A percentile compares a stretch with the other conserved stretches of the same genome.
Conservation (phyloP, 768 basidiomycete genomes). For the Podaxis carcinomalis region DNA sequence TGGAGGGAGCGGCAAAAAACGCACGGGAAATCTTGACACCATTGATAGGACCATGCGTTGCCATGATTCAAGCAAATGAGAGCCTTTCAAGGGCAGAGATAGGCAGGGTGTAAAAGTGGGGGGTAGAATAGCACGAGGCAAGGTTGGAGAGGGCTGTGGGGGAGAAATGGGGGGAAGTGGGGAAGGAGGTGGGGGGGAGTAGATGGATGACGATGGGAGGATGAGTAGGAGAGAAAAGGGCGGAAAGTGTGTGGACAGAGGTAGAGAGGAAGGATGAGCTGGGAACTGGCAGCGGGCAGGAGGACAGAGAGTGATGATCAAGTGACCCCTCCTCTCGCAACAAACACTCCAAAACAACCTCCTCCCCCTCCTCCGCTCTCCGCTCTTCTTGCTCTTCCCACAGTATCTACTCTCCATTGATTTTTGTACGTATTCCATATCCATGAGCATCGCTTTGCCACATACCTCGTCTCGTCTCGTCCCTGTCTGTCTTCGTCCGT, state of each 20-base stretch:
- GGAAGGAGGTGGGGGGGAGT: background rate
- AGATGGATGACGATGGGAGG: conserved; percentile 6
- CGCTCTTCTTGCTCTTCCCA: background rate
- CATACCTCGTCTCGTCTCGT: background rate
- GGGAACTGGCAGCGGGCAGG: conserved; percentile 15
- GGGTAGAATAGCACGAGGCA: conserved; percentile 10
- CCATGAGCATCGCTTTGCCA: background rate
- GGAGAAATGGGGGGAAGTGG: conserved; percentile 2
- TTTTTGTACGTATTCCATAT: background rate
- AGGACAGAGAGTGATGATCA: conserved; percentile 22
- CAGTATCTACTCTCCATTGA: background rate
- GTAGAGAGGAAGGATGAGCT: conserved; percentile 16
- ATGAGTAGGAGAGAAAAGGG: conserved; percentile 18
- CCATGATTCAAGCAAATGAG: conserved; percentile 39
- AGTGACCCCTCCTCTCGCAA: conserved; percentile 23
- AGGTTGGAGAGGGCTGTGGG: conserved; percentile 7
- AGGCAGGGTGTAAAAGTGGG: background rate
- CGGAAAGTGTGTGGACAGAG: conserved; percentile 15
- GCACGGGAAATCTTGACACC: conserved; percentile 83
- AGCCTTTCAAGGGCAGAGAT: conserved; percentile 6
- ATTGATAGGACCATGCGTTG: conserved; percentile 79
- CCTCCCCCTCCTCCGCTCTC: background rate
- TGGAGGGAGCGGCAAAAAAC: conserved; percentile 29
- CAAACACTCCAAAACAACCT: conserved; percentile 28
- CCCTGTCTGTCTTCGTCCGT: background rate